Evolutionary conservation across 208 protist species (phyloP).

Genomic region (Leishmania guyanensis): DNA sequence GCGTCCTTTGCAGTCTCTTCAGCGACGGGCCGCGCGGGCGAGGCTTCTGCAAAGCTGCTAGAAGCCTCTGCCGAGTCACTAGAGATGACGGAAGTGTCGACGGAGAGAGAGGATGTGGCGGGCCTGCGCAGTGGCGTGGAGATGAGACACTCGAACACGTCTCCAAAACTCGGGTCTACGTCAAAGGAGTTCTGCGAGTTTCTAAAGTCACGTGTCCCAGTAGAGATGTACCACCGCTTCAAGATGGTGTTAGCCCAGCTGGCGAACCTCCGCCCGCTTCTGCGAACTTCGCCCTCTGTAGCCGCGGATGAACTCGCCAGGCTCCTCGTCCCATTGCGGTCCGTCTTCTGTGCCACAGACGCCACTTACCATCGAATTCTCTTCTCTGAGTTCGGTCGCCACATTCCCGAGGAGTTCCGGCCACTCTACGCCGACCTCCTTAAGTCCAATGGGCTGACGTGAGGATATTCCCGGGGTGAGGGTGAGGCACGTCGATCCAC

Average conservation of each 20-base stretch:
- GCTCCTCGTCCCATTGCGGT: conserved; percentile 28
- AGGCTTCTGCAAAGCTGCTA: neutral
- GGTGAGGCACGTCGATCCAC: neutral
- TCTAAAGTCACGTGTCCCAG: conserved; percentile 60
- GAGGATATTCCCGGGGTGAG: neutral
- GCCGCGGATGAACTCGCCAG: conserved; percentile 17
- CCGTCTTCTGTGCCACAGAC: conserved; percentile 56
- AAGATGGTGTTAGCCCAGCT: conserved; percentile 57
- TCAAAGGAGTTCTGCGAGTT: conserved; percentile 87
- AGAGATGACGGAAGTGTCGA: neutral
- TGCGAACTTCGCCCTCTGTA: conserved; percentile 7
- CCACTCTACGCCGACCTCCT: conserved; percentile 57
- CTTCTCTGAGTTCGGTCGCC: conserved; percentile 58
- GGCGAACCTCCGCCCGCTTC: conserved; percentile 32
- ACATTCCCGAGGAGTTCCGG: conserved; percentile 79
- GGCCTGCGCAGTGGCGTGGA: neutral
- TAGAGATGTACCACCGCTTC: conserved; percentile 63
- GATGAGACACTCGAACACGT: neutral
- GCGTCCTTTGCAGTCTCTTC: neutral
- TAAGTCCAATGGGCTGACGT: conserved; percentile 9
- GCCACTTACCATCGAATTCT: conserved; percentile 29
- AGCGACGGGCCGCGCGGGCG: neutral
- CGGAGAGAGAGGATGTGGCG: neutral
- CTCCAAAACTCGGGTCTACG: conserved; percentile 36
- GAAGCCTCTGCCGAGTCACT: neutral